phyloP scores from a whole-genome alignment of 495 filamentous ascomycete genomes.

The Daldinia vernicosa region DNA sequence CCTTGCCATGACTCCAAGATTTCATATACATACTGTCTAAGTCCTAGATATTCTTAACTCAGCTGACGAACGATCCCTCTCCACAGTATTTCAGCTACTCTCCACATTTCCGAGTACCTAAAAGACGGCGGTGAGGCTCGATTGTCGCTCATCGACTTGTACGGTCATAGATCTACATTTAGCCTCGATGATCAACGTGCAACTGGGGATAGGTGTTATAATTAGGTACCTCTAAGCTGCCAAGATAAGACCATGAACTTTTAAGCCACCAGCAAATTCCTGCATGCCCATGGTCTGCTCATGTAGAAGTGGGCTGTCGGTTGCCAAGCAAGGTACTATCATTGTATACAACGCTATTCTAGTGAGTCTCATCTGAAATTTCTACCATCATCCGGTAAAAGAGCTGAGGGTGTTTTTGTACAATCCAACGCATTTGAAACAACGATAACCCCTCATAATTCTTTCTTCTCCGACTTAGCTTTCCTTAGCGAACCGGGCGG shows the following conservation, averaged over 20 bases:
- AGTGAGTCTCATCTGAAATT: neutral
- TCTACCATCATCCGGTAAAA: neutral
- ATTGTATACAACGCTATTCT: neutral
- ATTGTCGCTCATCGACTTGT: neutral
- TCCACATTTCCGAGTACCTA: neutral
- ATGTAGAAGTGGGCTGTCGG: neutral
- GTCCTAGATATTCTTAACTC: neutral
- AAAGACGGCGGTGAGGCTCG: neutral
- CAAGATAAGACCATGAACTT: neutral
- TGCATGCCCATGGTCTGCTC: neutral
- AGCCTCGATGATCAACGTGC: neutral
- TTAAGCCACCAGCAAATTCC: neutral
- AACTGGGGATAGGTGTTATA: neutral
- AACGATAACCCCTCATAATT: conserved; percentile 42
- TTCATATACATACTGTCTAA: neutral
- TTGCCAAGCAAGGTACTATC: neutral
- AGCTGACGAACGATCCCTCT: neutral
- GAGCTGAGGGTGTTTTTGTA: neutral
- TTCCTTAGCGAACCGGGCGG: conserved; percentile 52
- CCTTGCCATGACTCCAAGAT: neutral
- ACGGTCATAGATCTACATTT: neutral
- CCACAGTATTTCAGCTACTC: neutral
- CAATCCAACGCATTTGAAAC: neutral
- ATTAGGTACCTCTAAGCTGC: neutral
- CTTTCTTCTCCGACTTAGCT: conserved; percentile 46